Base-by-base conservation (phyloP, 768 basidiomycete genomes). In the Pleurotus djamor region DNA sequence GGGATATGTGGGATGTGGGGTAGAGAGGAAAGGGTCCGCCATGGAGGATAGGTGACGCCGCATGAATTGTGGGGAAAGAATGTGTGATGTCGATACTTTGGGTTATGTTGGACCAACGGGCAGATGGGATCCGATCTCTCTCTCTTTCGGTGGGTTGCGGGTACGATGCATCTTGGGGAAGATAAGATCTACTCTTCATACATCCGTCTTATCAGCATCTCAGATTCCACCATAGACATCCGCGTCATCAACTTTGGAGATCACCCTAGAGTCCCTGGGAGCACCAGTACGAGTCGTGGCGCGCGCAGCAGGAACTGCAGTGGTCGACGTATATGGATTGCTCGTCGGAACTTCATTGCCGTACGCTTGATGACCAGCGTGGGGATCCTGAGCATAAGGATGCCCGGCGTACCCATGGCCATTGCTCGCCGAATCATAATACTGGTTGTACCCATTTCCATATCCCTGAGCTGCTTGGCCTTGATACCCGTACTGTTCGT, bases 221-320 rank as follows among this genome's bases (percentile, higher is more conserved):
- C 54, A 56, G 41, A 56, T 56, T 41, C 54, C 54, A 9, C 54
- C 54, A 33, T 56, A 56, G 21, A 56, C 54, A n/a, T 56, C 54
- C 32, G 41, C 54, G 21, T 56, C 54, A 32, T 56, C 54, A 14
- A 56, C 54, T 44, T 38, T 56, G 14, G 54, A 56, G 7, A 56
- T 56, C 21, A 56, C 54, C 54, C 54, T 56, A 9, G 41, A 45
- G 41, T 56, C 54, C 38, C 54, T 41, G 16, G 41, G 54, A 3
- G 54, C 54, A 32, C 54, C 54, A 12, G 54, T 43, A 7, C 54
- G 54, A 52, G 51, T 52, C 21, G 54, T 56, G 7, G 54, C 54
- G 16, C 54, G 54, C 12, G 54, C 54, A 21, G 54, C 54, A 56
- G 54, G 54, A n/a, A 56, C 54, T 4, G 54, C 54, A 7, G 41